Evolutionary conservation across 371 early-diverging fungal genomes (phyloP), one percentile per base, ranked within the genome.

Genomic region (Mucor piriformis): DNA sequence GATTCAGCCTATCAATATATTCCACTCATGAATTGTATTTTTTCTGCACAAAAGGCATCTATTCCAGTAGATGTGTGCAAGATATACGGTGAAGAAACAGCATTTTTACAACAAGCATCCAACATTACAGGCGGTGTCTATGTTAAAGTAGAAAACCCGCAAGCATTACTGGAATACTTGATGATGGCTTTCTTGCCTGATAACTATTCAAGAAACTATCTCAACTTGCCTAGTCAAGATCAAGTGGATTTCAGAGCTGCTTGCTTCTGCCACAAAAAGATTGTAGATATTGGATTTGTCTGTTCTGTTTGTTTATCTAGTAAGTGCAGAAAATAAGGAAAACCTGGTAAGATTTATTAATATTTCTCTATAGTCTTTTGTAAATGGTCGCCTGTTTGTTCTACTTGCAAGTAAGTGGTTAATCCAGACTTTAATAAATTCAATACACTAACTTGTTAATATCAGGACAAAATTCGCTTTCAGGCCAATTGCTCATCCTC

Each of bases 291-390:
- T 48, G 98, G 95, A 0, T 95, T 84, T 73, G 97, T 98, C 2
- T 98, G 98, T 70, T 95, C 95, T 0, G 95, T 97, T 4, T 98
- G 98, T 66, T 67, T 98, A 29, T 95, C 98, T n/a, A 93, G 93
- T 92, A 83, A 72, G 83, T 49, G 6, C 44, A 12, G n/a, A 16
- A 6, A 13, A 54, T 12, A 52, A 4, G 24, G 4, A 20, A 7
- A n/a, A n/a, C n/a, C n/a, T n/a, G n/a, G n/a, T n/a, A 13, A 29
- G 40, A 12, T 43, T 10, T 32, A 0, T n/a, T 18, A 6, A 29
- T 4, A 46, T 25, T 24, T 18, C 46, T 18, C 27, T 4, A 11
- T 60, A 90, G 89, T 91, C 54, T 93, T 89, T 67, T 92, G 93
- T 67, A 75, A 81, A 50, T 80, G 79, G 70, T 83, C 83, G 0